Conservation (phyloP, 371 early-diverging fungal species). For the Syncephalastrum racemosum region DNA sequence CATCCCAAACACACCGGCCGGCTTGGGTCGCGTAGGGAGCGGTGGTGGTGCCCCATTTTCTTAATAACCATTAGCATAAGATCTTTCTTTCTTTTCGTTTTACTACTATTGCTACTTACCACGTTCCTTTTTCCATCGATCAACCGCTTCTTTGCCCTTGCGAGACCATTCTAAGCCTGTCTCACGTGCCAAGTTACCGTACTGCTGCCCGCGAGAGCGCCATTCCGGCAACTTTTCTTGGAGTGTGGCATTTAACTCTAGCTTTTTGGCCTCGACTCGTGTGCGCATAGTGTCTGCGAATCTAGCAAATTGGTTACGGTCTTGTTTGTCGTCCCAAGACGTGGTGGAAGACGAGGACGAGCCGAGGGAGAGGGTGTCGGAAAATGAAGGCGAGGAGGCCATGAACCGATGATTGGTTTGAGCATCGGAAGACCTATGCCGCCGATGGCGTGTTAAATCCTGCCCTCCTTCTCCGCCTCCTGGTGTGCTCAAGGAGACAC, state of each 20-base stretch:
- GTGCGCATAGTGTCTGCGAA: constrained; percentile 28
- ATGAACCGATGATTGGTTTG: not conserved
- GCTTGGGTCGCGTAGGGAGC: constrained; percentile 12
- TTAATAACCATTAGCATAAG: not conserved
- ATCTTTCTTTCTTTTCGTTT: not conserved
- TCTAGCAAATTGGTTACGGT: not conserved
- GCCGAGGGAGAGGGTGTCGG: not conserved
- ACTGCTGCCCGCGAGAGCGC: constrained; percentile 40
- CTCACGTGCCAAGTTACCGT: constrained; percentile 47
- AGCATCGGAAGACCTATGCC: no score
- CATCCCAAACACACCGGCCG: constrained; percentile 51
- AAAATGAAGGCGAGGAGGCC: constrained; percentile 2
- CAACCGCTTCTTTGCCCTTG: constrained; percentile 48
- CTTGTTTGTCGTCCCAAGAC: constrained; percentile 7
- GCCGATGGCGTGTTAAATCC: no score
- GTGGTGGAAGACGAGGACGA: constrained; percentile 3
- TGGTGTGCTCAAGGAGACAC: no score
- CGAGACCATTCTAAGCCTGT: constrained; percentile 51
- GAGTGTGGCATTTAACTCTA: constrained; percentile 47
- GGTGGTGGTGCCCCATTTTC: not conserved
- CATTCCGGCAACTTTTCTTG: constrained; percentile 52
- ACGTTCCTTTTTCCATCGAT: constrained; percentile 49
- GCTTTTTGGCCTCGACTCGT: constrained; percentile 41
- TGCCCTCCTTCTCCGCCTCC: no score
- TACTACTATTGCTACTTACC: not conserved